Evolutionary conservation across 2,329 filamentous ascomycete genomes (phyloP).

Genomic region (Ascocoryne sarcoides): DNA sequence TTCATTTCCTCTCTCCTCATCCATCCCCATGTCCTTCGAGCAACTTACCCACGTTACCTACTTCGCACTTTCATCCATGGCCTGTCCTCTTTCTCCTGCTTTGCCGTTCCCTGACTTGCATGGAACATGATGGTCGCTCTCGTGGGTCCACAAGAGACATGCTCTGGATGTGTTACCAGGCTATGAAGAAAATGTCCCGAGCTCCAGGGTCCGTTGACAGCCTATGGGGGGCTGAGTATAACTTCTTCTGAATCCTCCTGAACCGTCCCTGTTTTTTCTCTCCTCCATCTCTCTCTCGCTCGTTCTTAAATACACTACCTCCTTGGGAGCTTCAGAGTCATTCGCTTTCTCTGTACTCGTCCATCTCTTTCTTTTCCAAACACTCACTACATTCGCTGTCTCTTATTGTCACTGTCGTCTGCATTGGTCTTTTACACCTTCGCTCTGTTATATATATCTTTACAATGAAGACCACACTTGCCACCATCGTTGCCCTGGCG

Average conservation of each 20-base stretch:
- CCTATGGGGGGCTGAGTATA: background rate
- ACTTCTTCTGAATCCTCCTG: conserved; percentile 17
- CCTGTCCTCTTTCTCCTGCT: no score
- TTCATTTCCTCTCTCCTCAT: no score
- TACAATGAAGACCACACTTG: conserved; percentile 15
- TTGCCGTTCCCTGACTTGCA: no score
- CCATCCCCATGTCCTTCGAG: no score
- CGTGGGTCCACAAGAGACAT: no score
- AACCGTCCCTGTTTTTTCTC: conserved; percentile 21
- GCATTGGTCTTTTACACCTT: conserved; percentile 28
- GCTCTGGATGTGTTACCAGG: no score
- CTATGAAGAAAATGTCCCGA: no score
- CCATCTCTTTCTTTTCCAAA: conserved; percentile 29
- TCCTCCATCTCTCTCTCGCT: conserved; percentile 18
- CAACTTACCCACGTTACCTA: no score
- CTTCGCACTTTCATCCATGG: no score
- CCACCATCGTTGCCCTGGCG: conserved; percentile 37
- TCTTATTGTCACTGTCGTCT: conserved; percentile 15
- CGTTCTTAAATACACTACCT: background rate
- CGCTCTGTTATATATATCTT: conserved; percentile 16
- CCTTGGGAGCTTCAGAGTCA: conserved; percentile 33
- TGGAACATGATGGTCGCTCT: no score
- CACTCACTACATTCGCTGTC: conserved; percentile 22
- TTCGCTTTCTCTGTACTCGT: conserved; percentile 35
- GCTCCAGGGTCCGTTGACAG: background rate